Evolutionary conservation across 208 protist genomes (phyloP).

Genomic region (Leishmania lainsoni): DNA sequence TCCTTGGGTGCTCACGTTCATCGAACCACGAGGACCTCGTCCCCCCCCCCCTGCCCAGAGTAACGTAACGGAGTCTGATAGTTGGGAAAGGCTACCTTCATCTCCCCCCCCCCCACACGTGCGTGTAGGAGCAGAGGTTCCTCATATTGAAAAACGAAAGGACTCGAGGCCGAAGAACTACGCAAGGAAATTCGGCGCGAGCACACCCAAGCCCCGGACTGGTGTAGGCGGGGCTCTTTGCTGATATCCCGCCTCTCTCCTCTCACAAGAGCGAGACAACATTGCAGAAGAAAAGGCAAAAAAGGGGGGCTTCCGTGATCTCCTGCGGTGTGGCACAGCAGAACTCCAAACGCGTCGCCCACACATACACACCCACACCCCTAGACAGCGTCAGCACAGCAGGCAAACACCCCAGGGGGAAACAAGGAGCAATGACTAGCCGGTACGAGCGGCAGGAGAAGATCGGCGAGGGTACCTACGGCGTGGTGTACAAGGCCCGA

Average conservation of each 20-base stretch:
- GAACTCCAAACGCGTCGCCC: neutral
- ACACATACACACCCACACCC: slow-evolving; percentile 1
- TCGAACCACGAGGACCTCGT: neutral
- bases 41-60: neutral
- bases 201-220: no score
- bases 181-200: no score
- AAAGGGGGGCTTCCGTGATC: neutral
- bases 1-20: neutral
- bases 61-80: neutral
- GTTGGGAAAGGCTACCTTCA: neutral
- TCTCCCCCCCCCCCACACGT: neutral
- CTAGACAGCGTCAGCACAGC: neutral
- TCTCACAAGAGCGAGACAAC: neutral
- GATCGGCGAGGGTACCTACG: slow-evolving; percentile 96
- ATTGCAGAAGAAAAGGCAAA: neutral
- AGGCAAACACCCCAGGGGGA: neutral
- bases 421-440: slow-evolving; percentile 34
- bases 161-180: no score
- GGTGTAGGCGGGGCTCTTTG: neutral
- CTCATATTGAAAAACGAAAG: neutral
- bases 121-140: neutral
- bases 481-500: slow-evolving; percentile 96
- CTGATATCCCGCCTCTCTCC: neutral
- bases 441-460: slow-evolving; percentile 94
- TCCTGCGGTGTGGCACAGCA: neutral